Conservation (phyloP, 805 yeast species). For the Pichia ethanolica region DNA sequence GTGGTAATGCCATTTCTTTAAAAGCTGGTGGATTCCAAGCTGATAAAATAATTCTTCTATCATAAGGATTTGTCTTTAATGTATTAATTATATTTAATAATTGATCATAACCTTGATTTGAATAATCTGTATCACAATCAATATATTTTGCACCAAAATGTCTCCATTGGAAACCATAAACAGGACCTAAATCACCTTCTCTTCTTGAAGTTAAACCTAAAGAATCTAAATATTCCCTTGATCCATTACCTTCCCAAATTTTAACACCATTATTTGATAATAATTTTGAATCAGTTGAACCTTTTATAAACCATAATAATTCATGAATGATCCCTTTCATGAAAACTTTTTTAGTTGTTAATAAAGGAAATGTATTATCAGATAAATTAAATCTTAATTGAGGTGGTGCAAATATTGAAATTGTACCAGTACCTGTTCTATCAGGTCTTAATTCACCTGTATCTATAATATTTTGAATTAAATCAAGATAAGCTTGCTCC, state of each 20-base stretch:
- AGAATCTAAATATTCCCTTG: slow-evolving; percentile 80
- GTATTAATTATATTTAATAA: slow-evolving; percentile 70
- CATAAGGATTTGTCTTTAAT: slow-evolving; percentile 83
- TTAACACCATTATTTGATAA: slow-evolving; percentile 81
- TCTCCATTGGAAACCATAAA: slow-evolving; percentile 98
- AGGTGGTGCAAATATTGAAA: slow-evolving; percentile 89
- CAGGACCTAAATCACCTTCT: slow-evolving; percentile 96
- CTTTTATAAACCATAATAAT: slow-evolving; percentile 85
- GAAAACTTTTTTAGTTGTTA: slow-evolving; percentile 91
- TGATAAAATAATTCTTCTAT: slow-evolving; percentile 85
- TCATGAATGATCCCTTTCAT: slow-evolving; percentile 85
- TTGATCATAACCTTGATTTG: slow-evolving; percentile 89
- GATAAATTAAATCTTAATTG: slow-evolving; percentile 77
- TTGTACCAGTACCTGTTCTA: slow-evolving; percentile 96
- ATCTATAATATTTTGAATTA: slow-evolving; percentile 66
- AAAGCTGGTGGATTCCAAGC: slow-evolving; percentile 99
- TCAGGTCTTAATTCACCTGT: slow-evolving; percentile 92
- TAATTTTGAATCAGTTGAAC: slow-evolving; percentile 80
- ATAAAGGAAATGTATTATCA: slow-evolving; percentile 70
- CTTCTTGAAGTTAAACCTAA: slow-evolving; percentile 73
- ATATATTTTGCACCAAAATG: slow-evolving; percentile 93
- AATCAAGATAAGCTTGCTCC: slow-evolving; percentile 81
- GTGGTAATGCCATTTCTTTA: slow-evolving; percentile 92
- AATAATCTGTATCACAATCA: slow-evolving; percentile 81
- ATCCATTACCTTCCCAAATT: slow-evolving; percentile 99